Conservation (phyloP, 768 basidiomycete genomes). For the Mrakia frigida region DNA sequence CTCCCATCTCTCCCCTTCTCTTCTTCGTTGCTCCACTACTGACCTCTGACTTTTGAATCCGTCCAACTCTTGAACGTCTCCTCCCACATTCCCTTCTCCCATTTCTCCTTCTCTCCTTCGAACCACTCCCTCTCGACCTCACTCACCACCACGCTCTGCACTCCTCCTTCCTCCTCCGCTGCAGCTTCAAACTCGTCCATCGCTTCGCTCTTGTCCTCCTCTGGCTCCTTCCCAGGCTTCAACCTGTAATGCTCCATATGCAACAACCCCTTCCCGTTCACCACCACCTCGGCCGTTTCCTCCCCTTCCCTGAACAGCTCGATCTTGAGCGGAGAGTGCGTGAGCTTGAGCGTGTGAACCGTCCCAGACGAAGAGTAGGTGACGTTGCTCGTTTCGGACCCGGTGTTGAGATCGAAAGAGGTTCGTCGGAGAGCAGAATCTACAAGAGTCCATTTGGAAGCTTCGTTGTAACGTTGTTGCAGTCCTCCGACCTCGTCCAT, state of each 20-base stretch:
- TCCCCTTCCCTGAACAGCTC: conserved; percentile 61
- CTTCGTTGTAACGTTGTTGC: conserved; percentile 79
- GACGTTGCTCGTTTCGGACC: conserved; percentile 56
- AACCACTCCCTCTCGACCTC: conserved; percentile 58
- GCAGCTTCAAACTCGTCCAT: conserved; percentile 45
- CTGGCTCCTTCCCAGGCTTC: conserved; percentile 52
- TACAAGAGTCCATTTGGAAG: conserved; percentile 80
- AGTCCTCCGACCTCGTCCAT: conserved; percentile 73
- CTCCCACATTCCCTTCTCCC: conserved; percentile 80
- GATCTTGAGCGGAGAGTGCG: conserved; percentile 70
- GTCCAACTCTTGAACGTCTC: conserved; percentile 82
- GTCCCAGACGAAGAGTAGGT: conserved; percentile 59
- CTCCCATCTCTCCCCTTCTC: neutral
- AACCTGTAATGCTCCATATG: conserved; percentile 93
- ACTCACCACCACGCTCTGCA: conserved; percentile 50
- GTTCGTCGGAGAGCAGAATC: conserved; percentile 58
- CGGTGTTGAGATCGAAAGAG: conserved; percentile 41
- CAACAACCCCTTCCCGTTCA: conserved; percentile 82
- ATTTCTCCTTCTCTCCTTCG: conserved; percentile 59
- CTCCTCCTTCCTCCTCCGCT: conserved; percentile 45
- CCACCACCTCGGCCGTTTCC: conserved; percentile 66
- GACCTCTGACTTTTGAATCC: conserved; percentile 93
- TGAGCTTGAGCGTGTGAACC: conserved; percentile 48
- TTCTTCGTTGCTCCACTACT: neutral
- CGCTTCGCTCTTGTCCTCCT: conserved; percentile 36